Conservation (phyloP, 2,329 filamentous ascomycete genomes). For the Juglanconis juglandina region DNA sequence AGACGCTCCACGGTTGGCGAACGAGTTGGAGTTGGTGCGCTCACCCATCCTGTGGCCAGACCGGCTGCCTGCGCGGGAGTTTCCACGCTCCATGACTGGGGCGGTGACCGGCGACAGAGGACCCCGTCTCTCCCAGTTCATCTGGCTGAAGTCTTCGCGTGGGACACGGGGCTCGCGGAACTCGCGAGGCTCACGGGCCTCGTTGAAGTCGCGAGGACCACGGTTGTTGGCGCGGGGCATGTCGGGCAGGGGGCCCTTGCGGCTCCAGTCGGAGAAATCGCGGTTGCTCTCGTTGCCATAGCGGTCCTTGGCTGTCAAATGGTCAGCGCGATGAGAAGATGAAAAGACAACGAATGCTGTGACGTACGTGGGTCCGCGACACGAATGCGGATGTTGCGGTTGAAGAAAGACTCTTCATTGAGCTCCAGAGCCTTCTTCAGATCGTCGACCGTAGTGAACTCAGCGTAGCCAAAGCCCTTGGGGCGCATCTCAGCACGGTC, state of each 20-base stretch:
- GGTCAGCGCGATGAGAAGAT: constrained; percentile 32
- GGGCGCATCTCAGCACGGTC: constrained; percentile 91
- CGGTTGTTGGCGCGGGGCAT: constrained; percentile 44
- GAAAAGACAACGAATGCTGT: not conserved
- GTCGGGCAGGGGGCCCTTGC: constrained; percentile 69
- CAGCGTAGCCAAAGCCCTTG: constrained; percentile 97
- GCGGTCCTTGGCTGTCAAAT: constrained; percentile 73
- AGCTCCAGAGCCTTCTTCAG: constrained; percentile 85
- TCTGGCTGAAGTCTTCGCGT: constrained; percentile 14
- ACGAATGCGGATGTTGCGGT: constrained; percentile 86
- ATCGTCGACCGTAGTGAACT: constrained; percentile 83
- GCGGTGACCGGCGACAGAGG: constrained; percentile 68
- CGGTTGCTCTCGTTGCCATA: constrained; percentile 63
- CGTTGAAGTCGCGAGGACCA: constrained; percentile 51
- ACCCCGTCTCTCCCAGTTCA: constrained; percentile 91
- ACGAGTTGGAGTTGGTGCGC: constrained; percentile 51
- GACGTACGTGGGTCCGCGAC: constrained; percentile 94
- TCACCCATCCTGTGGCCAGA: constrained; percentile 51
- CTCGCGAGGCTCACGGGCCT: constrained; percentile 56
- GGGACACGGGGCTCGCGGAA: constrained; percentile 46
- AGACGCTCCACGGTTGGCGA: constrained; percentile 62
- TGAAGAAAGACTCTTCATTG: constrained; percentile 79
- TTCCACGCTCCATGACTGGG: constrained; percentile 46
- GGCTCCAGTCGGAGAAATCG: constrained; percentile 86
- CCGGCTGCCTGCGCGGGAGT: constrained; percentile 54